These are phyloP conservation scores for Pyrenophora tritici-repentis DNA, from an alignment of 2,329 filamentous ascomycete genomes.

Conservation along the genomic window DNA sequence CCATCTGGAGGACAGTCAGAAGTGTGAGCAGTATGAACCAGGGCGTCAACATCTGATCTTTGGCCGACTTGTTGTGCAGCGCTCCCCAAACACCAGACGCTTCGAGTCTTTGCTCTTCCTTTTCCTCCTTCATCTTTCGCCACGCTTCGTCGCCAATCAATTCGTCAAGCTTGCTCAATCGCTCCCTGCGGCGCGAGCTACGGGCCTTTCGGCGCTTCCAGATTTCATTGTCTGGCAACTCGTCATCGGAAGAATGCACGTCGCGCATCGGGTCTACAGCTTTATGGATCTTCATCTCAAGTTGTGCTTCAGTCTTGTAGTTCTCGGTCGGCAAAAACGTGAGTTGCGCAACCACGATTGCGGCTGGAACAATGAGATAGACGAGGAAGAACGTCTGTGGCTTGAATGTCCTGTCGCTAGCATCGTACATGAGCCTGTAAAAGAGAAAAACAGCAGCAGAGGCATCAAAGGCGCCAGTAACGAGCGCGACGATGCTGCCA, in stretches of 20 bases:
- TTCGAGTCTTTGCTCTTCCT: conserved; percentile 69
- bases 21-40: conserved; percentile 85
- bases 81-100: conserved; percentile 82
- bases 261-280: conserved; percentile 46
- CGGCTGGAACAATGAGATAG: conserved; percentile 72
- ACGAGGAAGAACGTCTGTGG: conserved; percentile 71
- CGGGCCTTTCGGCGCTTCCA: conserved; percentile 48
- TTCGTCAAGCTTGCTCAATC: conserved; percentile 71
- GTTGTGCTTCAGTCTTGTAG: conserved; percentile 68
- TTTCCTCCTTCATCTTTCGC: conserved; percentile 63
- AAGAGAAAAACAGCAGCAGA: conserved; percentile 78
- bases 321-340: conserved; percentile 74
- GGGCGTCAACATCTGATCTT: conserved; percentile 73
- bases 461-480: conserved; percentile 83
- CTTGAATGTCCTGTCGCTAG: conserved; percentile 61
- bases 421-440: conserved; percentile 73
- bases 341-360: conserved; percentile 70
- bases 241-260: conserved; percentile 60
- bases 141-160: conserved; percentile 70
- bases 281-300: conserved; percentile 44
- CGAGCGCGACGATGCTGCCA: conserved; percentile 76
- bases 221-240: conserved; percentile 56
- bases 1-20: conserved; percentile 69
- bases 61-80: conserved; percentile 72
- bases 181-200: conserved; percentile 56